These are phyloP conservation scores for Spathaspora gorwiae DNA, from an alignment of 805 yeast genomes.

Conservation along the genomic window DNA sequence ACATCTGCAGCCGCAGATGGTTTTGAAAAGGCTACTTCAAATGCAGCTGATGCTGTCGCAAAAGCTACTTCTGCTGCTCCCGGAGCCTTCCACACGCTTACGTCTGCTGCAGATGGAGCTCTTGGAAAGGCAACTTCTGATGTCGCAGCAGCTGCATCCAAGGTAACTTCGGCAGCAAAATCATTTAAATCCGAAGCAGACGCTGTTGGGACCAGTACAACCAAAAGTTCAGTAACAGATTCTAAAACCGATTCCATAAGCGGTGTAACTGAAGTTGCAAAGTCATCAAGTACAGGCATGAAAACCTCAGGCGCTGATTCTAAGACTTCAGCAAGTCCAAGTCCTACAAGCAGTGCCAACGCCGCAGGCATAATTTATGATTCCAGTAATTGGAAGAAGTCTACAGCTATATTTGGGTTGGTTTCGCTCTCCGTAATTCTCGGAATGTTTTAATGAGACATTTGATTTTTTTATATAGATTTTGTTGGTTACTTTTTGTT, in stretches of 20 bases:
- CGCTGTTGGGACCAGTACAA: neutral
- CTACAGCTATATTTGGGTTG: constrained; percentile 8
- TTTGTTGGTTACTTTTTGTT: too few relatives aligned
- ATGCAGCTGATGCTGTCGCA: constrained; percentile 8
- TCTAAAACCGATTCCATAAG: too few relatives aligned
- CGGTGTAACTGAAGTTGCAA: too few relatives aligned
- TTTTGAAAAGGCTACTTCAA: constrained; percentile 7
- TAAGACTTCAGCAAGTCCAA: too few relatives aligned
- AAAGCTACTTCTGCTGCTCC: constrained; percentile 4
- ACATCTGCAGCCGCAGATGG: constrained; percentile 11
- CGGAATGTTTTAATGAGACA: neutral
- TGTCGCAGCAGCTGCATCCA: neutral
- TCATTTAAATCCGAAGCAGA: neutral
- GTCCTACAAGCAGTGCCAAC: too few relatives aligned
- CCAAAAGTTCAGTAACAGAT: too few relatives aligned
- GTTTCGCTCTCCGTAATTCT: neutral
- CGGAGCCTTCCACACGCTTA: constrained; percentile 6
- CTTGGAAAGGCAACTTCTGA: constrained; percentile 4
- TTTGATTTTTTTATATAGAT: too few relatives aligned
- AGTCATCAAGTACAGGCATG: too few relatives aligned
- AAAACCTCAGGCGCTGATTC: too few relatives aligned
- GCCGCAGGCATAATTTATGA: neutral
- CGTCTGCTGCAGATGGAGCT: constrained; percentile 6
- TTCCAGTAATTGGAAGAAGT: constrained; percentile 1
- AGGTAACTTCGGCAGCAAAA: constrained; percentile 1